A percentile compares a stretch with the other conserved stretches of the same genome.
These are phyloP conservation scores for Sporothrix luriei DNA, from an alignment of 2,329 filamentous ascomycete species.

Conservation along the genomic window DNA sequence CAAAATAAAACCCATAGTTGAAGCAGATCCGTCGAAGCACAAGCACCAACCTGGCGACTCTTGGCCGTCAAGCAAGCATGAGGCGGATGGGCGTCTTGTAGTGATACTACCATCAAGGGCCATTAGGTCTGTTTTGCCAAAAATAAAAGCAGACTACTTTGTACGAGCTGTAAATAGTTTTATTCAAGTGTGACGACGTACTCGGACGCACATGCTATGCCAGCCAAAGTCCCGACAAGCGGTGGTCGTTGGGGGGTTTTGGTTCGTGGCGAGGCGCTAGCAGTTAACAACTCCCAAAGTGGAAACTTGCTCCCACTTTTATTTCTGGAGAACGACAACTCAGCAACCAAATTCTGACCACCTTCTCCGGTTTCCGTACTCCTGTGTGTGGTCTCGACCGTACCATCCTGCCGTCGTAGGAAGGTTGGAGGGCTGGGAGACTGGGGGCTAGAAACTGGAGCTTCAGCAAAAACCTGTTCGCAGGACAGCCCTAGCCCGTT, in stretches of 20 bases:
- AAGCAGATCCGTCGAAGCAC: neutral
- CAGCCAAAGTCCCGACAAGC: no score
- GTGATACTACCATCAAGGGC: neutral
- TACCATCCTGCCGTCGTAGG: no score
- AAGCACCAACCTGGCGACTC: neutral
- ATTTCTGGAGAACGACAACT: neutral
- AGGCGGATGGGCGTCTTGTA: no score
- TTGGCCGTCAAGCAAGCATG: no score
- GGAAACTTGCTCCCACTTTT: conserved; percentile 19
- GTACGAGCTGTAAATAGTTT: neutral
- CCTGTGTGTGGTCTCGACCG: no score
- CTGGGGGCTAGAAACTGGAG: neutral
- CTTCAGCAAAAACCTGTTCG: neutral
- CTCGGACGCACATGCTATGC: neutral
- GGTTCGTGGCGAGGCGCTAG: neutral
- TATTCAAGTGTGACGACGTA: conserved; percentile 2
- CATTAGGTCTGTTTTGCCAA: no score
- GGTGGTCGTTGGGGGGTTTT: neutral
- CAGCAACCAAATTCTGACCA: neutral
- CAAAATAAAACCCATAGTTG: neutral
- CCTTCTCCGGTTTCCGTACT: neutral
- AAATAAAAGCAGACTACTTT: no score
- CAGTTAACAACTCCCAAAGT: conserved; percentile 18
- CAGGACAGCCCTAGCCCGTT: conserved; percentile 14
- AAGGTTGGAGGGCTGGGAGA: neutral